Conservation (phyloP, 768 basidiomycete species). For the Trametes cinnabarina region DNA sequence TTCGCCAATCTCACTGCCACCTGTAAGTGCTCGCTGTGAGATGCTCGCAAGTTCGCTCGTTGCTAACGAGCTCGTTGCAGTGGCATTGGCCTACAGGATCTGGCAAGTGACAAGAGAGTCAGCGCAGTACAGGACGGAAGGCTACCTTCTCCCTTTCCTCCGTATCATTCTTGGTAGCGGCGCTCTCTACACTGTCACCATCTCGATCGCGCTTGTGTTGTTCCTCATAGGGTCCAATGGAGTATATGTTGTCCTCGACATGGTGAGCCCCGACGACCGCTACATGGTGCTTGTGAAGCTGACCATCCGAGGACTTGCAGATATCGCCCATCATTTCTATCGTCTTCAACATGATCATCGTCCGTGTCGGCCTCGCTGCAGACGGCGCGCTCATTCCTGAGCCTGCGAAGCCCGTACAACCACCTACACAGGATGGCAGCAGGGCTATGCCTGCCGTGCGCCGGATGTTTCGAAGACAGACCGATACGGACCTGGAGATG, state of each 20-base stretch:
- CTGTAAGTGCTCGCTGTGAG: neutral
- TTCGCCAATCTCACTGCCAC: conserved; percentile 5
- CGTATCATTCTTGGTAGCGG: conserved; percentile 14
- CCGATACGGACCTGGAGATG: conserved; percentile 1
- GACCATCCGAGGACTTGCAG: neutral
- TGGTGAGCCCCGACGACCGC: conserved; percentile 5
- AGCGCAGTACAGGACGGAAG: neutral
- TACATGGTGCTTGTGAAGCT: too few species aligned
- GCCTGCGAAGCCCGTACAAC: neutral
- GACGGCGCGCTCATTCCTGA: conserved; percentile 1
- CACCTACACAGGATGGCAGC: neutral
- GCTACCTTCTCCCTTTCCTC: conserved; percentile 5
- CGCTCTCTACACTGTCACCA: conserved; percentile 6
- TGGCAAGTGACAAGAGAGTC: conserved; percentile 5
- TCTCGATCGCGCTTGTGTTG: neutral
- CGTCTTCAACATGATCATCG: conserved; percentile 17
- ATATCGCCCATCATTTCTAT: conserved; percentile 11
- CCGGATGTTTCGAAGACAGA: neutral
- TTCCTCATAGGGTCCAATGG: conserved; percentile 6
- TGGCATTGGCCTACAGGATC: conserved; percentile 5
- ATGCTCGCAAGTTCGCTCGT: too few species aligned
- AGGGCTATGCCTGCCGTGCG: neutral
- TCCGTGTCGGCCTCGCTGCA: conserved; percentile 5
- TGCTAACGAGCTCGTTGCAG: neutral
- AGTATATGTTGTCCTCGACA: conserved; percentile 4